Conservation (phyloP, 2,329 filamentous ascomycete species). For the Blastomyces emzantsi region DNA sequence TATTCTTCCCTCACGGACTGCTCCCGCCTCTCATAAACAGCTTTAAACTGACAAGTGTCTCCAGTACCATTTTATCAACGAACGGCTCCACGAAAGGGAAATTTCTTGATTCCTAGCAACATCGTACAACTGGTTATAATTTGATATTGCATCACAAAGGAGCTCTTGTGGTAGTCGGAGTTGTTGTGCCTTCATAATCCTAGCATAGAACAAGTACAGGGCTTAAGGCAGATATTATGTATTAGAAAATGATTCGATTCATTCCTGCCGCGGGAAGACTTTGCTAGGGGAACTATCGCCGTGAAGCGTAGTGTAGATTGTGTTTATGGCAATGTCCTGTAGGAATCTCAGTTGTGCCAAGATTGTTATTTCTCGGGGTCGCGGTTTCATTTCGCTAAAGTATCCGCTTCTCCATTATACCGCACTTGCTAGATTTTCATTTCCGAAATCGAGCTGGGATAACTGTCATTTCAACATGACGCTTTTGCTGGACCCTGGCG, state of each 20-base stretch:
- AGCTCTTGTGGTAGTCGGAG: conserved; percentile 8
- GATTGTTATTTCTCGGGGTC: conserved; percentile 8
- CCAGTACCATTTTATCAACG: conserved; percentile 14
- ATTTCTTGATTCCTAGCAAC: conserved; percentile 17
- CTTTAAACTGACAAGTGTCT: conserved; percentile 1
- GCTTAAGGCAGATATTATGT: conserved; percentile 19
- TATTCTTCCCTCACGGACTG: conserved; percentile 20
- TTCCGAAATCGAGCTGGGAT: conserved; percentile 15
- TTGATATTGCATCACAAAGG: conserved; percentile 14
- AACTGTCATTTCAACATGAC: conserved; percentile 15
- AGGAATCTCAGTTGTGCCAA: conserved; percentile 21
- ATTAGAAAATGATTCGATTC: conserved; percentile 20
- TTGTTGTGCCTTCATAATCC: neutral
- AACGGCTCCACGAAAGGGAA: conserved; percentile 14
- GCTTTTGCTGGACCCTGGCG: neutral
- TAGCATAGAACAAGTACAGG: conserved; percentile 22
- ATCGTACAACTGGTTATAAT: conserved; percentile 18
- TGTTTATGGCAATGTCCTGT: conserved; percentile 23
- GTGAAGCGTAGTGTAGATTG: no score
- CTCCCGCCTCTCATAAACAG: conserved; percentile 21
- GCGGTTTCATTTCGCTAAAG: no score
- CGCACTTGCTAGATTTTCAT: conserved; percentile 15
- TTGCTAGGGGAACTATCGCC: conserved; percentile 19
- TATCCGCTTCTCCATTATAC: neutral
- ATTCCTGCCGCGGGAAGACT: conserved; percentile 19